Evolutionary conservation across 805 yeast species (phyloP).

Genomic region (Isabelozyma gotoi): DNA sequence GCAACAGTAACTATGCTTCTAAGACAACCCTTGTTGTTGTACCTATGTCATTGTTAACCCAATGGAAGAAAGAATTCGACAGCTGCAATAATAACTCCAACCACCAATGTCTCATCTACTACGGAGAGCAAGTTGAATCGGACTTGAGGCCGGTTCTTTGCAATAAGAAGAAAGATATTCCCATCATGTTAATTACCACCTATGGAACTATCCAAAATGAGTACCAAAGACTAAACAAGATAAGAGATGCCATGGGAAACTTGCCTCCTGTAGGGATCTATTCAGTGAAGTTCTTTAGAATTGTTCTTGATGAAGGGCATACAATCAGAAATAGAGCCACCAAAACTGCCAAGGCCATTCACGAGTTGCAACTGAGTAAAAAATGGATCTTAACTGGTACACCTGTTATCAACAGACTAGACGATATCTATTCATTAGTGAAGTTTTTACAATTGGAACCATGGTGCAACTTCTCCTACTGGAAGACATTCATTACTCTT

Average conservation of each 20-base stretch:
- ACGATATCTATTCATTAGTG: constrained; percentile 78
- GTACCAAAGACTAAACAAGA: constrained; percentile 48
- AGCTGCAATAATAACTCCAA: constrained; percentile 50
- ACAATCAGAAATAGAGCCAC: constrained; percentile 78
- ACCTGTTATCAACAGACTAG: constrained; percentile 84
- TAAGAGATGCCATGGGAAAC: constrained; percentile 24
- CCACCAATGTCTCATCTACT: constrained; percentile 60
- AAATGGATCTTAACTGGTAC: constrained; percentile 93
- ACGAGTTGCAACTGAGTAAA: constrained; percentile 60
- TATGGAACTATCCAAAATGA: constrained; percentile 86
- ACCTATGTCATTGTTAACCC: constrained; percentile 88
- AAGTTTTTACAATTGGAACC: constrained; percentile 80
- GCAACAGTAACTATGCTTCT: constrained; percentile 51
- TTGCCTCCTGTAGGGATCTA: constrained; percentile 54
- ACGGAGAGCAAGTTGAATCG: constrained; percentile 61
- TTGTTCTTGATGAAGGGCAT: constrained; percentile 89
- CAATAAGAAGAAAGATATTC: constrained; percentile 41
- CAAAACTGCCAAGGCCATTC: constrained; percentile 76
- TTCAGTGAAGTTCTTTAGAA: constrained; percentile 70
- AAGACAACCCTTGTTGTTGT: constrained; percentile 77
- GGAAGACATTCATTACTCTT: constrained; percentile 81
- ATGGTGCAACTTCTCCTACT: constrained; percentile 80
- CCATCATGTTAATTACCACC: constrained; percentile 75
- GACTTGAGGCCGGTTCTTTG: constrained; percentile 51
- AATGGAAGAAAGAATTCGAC: constrained; percentile 83